Base-by-base conservation (phyloP, 371 early-diverging fungal genomes). In the Gilbertella persicaria region DNA sequence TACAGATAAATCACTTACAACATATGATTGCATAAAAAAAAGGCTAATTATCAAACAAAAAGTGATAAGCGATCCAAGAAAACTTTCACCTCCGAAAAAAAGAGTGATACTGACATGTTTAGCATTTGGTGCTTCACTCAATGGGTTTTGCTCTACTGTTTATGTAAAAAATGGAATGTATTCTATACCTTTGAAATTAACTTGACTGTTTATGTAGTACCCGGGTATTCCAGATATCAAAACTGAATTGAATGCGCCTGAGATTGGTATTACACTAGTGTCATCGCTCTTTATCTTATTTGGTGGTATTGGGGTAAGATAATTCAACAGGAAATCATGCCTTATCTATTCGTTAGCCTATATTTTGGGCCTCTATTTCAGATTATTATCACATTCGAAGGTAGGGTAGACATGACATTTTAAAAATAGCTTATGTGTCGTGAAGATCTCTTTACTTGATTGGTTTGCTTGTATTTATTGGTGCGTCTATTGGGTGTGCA, bases 321-420 rank as follows among this genome's bases (percentile, higher is more conserved):
- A n/a, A n/a, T n/a, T n/a, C 75, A 36, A 60, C 55, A 60, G 45
- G 59, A 44, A 20, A 12, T 30, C 10, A 19, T 42, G 7, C 16
- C n/a, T 37, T 7, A 17, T 36, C n/a, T 30, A 40, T 38, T 41
- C 23, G 24, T 21, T 53, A 48, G 21, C 38, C 85, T 19, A 53
- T 92, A 0, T 56, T 86, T n/a, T 88, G 84, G 84, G 87, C 84
- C 16, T 79, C 83, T 2, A 29, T 84, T 12, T 84, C 89, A 0
- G 92, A 91, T 55, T 53, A 55, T 5, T 79, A 73, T 54, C 75
- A 80, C 9, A 45, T 69, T 17, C 75, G 92, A 23, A 78, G 85
- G 42, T 62, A 73, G 0, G 64, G 16, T 24, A 4, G 23, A 23
- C 0, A 20, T 38, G 8, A 26, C 44, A 43, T 43, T n/a, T n/a